phyloP scores from a whole-genome alignment of 2,329 filamentous ascomycete species.

The Colletotrichum nymphaeae region DNA sequence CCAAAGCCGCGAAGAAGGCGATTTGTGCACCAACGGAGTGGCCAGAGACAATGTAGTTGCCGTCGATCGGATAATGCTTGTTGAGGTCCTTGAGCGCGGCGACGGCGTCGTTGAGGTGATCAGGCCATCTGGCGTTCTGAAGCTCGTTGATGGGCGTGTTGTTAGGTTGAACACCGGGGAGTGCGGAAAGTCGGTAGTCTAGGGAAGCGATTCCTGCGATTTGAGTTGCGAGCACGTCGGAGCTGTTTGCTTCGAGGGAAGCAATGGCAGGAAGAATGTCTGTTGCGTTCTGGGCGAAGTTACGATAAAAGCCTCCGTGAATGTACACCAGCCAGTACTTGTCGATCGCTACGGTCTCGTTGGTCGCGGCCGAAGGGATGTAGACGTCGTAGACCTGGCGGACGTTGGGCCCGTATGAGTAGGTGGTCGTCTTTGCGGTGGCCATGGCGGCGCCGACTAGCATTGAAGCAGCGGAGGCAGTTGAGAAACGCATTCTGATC shows the following conservation, averaged over 20 bases:
- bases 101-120: slow-evolving; percentile 19
- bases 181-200: slow-evolving; percentile 24
- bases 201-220: slow-evolving; percentile 22
- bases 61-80: slow-evolving; percentile 7
- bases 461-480: background rate
- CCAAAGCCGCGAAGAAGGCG: slow-evolving; percentile 6
- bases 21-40: slow-evolving; percentile 32
- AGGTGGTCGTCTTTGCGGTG: slow-evolving; percentile 9
- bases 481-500: slow-evolving; percentile 4
- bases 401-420: slow-evolving; percentile 21
- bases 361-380: background rate
- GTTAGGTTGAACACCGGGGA: slow-evolving; percentile 26
- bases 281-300: slow-evolving; percentile 26
- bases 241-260: slow-evolving; percentile 15
- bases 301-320: slow-evolving; percentile 28
- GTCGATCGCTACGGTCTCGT: background rate
- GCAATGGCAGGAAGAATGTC: slow-evolving; percentile 14
- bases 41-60: slow-evolving; percentile 19
- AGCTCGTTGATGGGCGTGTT: slow-evolving; percentile 17
- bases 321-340: slow-evolving; percentile 29
- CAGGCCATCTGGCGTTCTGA: slow-evolving; percentile 26
- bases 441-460: slow-evolving; percentile 12
- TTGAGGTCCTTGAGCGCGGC: slow-evolving; percentile 23
- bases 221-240: background rate
- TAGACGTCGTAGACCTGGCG: slow-evolving; percentile 28